A percentile compares a stretch with the other conserved stretches of the same genome.
Evolutionary conservation across 1,139 yeast genomes (phyloP).

Genomic region (Komagataea norvegica): DNA sequence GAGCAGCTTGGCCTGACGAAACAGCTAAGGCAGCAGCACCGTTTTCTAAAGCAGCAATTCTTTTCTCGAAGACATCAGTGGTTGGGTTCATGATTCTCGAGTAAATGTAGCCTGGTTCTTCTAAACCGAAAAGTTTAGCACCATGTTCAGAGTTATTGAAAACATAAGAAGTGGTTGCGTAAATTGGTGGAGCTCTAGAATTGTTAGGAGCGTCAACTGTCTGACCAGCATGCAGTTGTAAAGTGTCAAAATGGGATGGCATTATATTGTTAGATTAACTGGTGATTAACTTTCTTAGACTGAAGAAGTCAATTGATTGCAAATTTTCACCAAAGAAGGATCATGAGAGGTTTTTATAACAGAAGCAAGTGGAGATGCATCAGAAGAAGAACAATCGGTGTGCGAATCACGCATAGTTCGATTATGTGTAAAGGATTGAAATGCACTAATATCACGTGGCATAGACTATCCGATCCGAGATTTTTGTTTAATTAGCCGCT

Average conservation of each 20-base stretch:
- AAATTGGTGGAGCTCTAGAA: slow-evolving; percentile 86
- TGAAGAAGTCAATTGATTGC: neutral
- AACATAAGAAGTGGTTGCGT: slow-evolving; percentile 80
- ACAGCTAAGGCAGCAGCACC: slow-evolving; percentile 92
- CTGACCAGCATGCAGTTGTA: slow-evolving; percentile 94
- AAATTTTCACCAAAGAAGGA: too few relatives aligned
- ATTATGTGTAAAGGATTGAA: too few relatives aligned
- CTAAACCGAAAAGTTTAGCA: slow-evolving; percentile 81
- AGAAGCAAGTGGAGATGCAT: too few relatives aligned
- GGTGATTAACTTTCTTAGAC: too few relatives aligned
- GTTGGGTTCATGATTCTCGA: slow-evolving; percentile 93
- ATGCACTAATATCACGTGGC: slow-evolving; percentile 5
- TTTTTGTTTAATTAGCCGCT: too few relatives aligned
- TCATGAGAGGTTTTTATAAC: too few relatives aligned
- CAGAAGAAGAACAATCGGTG: neutral
- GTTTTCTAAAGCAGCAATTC: slow-evolving; percentile 89
- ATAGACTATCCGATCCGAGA: slow-evolving; percentile 4
- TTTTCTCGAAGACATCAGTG: slow-evolving; percentile 80
- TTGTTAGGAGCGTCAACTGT: slow-evolving; percentile 54
- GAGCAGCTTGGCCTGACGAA: slow-evolving; percentile 95
- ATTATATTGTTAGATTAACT: too few relatives aligned
- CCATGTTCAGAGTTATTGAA: slow-evolving; percentile 89
- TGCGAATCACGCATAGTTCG: too few relatives aligned
- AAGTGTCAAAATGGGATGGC: slow-evolving; percentile 71
- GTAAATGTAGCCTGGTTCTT: slow-evolving; percentile 79